A percentile compares a stretch with the other conserved stretches of the same genome.
phyloP scores from a whole-genome alignment of 106 monocot species.

The Gastrodia elata region DNA sequence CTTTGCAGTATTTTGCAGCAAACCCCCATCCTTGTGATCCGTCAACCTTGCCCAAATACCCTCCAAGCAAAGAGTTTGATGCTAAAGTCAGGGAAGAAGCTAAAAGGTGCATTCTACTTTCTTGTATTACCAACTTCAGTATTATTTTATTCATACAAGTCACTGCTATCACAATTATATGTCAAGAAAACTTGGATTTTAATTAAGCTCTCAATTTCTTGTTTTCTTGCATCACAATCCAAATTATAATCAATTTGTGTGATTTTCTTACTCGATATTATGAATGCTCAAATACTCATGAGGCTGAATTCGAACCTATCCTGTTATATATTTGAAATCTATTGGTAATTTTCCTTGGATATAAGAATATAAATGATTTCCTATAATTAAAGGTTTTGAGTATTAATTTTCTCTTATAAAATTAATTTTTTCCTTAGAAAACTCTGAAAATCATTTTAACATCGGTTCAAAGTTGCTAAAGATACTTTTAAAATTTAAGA shows the following conservation, averaged over 20 bases:
- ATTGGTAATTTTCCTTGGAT: not conserved
- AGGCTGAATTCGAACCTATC: not conserved
- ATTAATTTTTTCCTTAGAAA: not conserved
- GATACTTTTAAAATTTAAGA: not conserved
- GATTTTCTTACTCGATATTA: not conserved
- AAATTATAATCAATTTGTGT: not conserved
- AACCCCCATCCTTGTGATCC: constrained; percentile 68
- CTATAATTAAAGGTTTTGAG: not conserved
- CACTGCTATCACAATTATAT: not conserved
- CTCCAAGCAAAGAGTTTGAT: constrained; percentile 86
- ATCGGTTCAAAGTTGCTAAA: not conserved
- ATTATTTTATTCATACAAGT: not conserved
- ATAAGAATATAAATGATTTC: not conserved
- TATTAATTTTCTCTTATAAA: not conserved
- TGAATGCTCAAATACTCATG: not conserved
- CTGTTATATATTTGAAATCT: not conserved
- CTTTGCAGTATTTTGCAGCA: constrained; percentile 54
- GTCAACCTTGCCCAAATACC: constrained; percentile 75
- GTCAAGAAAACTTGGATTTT: not conserved
- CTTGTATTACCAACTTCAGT: not conserved
- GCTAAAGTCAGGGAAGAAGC: constrained; percentile 74
- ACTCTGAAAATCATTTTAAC: not conserved
- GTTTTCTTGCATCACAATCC: not conserved
- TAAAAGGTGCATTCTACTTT: constrained; percentile 40
- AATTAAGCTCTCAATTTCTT: not conserved